Evolutionary conservation across 2,329 filamentous ascomycete species (phyloP), one percentile per base, ranked within the genome.

Genomic region (Paecilomyces sp.): DNA sequence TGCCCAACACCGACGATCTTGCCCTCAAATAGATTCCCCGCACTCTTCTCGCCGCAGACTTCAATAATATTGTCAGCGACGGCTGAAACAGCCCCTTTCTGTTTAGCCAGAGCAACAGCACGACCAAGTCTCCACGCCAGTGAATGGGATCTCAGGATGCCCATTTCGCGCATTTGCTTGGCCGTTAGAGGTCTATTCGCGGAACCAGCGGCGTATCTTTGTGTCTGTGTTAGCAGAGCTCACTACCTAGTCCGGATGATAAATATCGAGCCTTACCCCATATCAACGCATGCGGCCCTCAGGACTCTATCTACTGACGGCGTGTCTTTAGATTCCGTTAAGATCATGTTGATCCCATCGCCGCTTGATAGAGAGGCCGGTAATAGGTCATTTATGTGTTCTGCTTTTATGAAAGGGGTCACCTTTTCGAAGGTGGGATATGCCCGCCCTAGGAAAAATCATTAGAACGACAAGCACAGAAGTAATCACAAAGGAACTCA

Each of bases 61-160:
- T 65, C 60, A 25, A 67, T 59, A 5, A 69, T 65, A 11, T 61
- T 60, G 22, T 61, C 61, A 2, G 63, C 62, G 28, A 60, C 61
- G 5, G 63, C 58, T 8, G 53, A 56, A 22, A 64, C 62, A n/a
- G 55, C 60, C 11, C 59, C 61, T 33, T 61, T 65, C 31, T 18
- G 30, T 34, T 36, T 22, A 22, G 60, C 54, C 5, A 64, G 54
- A 1, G 59, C 57, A 12, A 68, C 61, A 2, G 66, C 65, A 15
- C 67, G 57, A 2, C 66, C 67, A 30, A 68, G 66, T 56, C 81
- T 75, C 83, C 81, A 85, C 0, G 80, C 78, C 60, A 81, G 81
- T 1, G 81, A 84, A 11, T 82, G 72, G 0, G 81, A 84, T 60
- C 83, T 77, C 56, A 80, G 76, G 13, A 85, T 79, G 0, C 76